Evolutionary conservation across 352 stramenopile genomes (phyloP).

Genomic region (Pythium guiyangense): DNA sequence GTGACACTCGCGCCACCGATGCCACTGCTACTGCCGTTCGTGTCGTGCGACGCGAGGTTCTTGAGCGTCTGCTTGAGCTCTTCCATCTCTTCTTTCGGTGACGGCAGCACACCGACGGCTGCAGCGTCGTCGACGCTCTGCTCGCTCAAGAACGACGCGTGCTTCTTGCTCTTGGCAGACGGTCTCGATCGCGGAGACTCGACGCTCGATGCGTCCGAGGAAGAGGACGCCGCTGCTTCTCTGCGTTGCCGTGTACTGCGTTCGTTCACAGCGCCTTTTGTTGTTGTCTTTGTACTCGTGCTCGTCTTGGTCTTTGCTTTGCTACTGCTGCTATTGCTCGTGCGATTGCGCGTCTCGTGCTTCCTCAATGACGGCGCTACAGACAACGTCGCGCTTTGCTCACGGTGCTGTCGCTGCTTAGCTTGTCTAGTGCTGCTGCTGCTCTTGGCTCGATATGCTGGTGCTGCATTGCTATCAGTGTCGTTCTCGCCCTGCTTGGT

Average conservation of each 20-base stretch:
- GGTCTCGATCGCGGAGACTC: background rate
- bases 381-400: too few species aligned
- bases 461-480: background rate
- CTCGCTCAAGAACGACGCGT: constrained; percentile 8
- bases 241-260: too few species aligned
- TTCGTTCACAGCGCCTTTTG: background rate
- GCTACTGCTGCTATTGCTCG: background rate
- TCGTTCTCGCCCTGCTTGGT: background rate
- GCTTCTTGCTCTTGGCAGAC: background rate
- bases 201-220: background rate
- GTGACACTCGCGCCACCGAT: constrained; percentile 6
- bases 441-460: too few species aligned
- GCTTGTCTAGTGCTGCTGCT: too few species aligned
- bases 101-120: constrained; percentile 23
- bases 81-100: constrained; percentile 53
- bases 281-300: background rate
- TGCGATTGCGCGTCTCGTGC: too few species aligned
- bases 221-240: background rate
- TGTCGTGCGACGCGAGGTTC: constrained; percentile 43
- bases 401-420: too few species aligned
- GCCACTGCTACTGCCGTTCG: constrained; percentile 3
- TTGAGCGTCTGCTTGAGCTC: constrained; percentile 69
- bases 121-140: background rate
- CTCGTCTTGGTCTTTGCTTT: background rate
- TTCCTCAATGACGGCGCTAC: too few species aligned